These are phyloP conservation scores for Paspalum notatum DNA, from an alignment of 176 grass and related monocot genomes.

Conservation along the genomic window DNA sequence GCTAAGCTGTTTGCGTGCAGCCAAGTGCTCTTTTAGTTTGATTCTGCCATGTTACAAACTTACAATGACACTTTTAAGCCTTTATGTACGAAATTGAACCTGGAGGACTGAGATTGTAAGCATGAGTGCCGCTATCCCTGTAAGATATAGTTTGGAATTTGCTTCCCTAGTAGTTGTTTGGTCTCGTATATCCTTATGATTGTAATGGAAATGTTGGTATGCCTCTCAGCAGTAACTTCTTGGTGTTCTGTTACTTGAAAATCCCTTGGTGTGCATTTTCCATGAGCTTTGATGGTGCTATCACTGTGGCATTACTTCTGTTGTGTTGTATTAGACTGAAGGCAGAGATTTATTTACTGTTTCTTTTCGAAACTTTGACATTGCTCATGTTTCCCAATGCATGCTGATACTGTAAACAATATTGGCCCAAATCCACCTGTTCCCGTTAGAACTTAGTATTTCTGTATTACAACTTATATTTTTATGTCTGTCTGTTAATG, in stretches of 20 bases:
- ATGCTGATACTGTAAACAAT: background rate
- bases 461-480: background rate
- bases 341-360: background rate
- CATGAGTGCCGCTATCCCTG: background rate
- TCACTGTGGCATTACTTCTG: slow-evolving; percentile 2
- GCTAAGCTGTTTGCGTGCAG: background rate
- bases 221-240: background rate
- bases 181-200: background rate
- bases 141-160: background rate
- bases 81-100: background rate
- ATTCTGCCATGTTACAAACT: background rate
- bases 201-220: background rate
- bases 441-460: slow-evolving; percentile 13
- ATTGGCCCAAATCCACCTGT: background rate
- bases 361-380: slow-evolving; percentile 9
- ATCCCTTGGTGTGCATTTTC: background rate
- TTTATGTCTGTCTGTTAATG: slow-evolving; percentile 26
- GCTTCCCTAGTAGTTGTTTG: background rate
- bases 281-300: slow-evolving; percentile 8
- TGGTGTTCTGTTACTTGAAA: background rate
- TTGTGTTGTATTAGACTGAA: background rate
- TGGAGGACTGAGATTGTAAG: background rate
- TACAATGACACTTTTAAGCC: background rate
- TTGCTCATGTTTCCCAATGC: background rate
- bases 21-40: background rate